Base-by-base conservation (phyloP, 2,329 filamentous ascomycete species). In the Hypoxylon sp. region DNA sequence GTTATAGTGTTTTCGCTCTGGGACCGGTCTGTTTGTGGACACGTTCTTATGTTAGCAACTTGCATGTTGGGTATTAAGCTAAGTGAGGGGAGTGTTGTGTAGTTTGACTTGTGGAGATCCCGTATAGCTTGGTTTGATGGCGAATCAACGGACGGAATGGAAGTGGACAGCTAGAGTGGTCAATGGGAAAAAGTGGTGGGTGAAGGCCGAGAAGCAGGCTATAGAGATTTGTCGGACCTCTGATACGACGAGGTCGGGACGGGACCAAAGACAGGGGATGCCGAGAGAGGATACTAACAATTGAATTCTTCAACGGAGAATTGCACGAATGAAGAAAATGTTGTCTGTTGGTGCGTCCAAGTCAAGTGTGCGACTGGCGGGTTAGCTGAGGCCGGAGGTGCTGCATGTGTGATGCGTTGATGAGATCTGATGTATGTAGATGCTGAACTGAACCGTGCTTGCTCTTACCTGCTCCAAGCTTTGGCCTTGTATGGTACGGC, bases 401-500 rank as follows among this genome's bases (percentile, higher is more conserved):
- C 30, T 48, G 35, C 53, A 55, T n/a, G 27, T 46, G 25, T 46
- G 54, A 46, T 46, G 40, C 31, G 40, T 46, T 46, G 54, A 57
- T 25, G 46, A 57, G 55, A 35, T 57, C 40, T 33, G 40, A 57
- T 33, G 55, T 46, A 20, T 33, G 55, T 46, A 44, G 42, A 33
- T 56, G 40, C 40, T 17, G 40, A 44, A 20, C 11, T 20, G 40
- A n/a, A 44, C 54, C 14, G 30, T 49, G 37, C 33, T 57, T 57
- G 54, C 25, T 57, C 14, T 11, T 31, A 25, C 31, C 44, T 60
- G 56, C 56, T 60, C 62, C 55, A 60, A 65, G 56, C 62, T 65
- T 55, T 42, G 62, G 31, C 59, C 62, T 42, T 44, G 37, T 54
- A 27, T 46, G 62, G 48, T 48, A 35, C 56, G 62, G 55, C 40